Base-by-base conservation (phyloP, 2,329 filamentous ascomycete genomes). In the Helminthosporium solani region DNA sequence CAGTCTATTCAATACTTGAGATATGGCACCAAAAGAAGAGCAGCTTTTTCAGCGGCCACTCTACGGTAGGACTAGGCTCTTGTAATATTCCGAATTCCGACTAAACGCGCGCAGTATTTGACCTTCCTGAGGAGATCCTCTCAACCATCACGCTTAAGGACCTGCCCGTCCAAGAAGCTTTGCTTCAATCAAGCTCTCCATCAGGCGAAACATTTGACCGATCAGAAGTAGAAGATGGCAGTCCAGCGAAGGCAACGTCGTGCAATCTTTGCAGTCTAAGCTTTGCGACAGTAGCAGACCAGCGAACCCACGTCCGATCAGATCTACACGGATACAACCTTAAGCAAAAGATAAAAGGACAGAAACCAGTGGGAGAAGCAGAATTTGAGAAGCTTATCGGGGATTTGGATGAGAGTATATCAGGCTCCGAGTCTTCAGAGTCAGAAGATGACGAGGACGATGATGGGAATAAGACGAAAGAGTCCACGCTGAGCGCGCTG, bases 311-410 rank as follows among this genome's bases (percentile, higher is more conserved):
- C 71, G 84, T 89, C 47, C 87, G 88, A 60, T 96, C 92, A 8
- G 94, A 99, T 63, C 78, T 95, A 39, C 94, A 99, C 69, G 82
- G 86, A 54, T 99, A 96, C 73, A 99, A 99, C 67, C 73, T 97
- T 50, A 97, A 96, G 72, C 88, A 92, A 66, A 95, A 89, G 74
- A 74, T 96, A 46, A 84, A 89, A 37, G 88, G 88, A 0, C 78
- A 79, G 47, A 79, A 78, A 8, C 72, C 88, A 0, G 86, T 96
- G 1, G 82, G 83, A 1, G 94, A 99, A 64, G 69, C 66, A 7
- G 90, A 96, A 27, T 99, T 99, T 57, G 88, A 94, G 66, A 88
- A 86, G 65, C 78, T 96, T 6, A 78, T 97, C 7, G 89, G 84
- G 57, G 83, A 94, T 48, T 76, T 99, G 27, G 88, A 96, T 58